Percentiles rank a stretch among this genome's conserved stretches.
These are phyloP conservation scores for Sordariomycetes sp. DNA, from an alignment of 2,329 filamentous ascomycete species.

Conservation along the genomic window DNA sequence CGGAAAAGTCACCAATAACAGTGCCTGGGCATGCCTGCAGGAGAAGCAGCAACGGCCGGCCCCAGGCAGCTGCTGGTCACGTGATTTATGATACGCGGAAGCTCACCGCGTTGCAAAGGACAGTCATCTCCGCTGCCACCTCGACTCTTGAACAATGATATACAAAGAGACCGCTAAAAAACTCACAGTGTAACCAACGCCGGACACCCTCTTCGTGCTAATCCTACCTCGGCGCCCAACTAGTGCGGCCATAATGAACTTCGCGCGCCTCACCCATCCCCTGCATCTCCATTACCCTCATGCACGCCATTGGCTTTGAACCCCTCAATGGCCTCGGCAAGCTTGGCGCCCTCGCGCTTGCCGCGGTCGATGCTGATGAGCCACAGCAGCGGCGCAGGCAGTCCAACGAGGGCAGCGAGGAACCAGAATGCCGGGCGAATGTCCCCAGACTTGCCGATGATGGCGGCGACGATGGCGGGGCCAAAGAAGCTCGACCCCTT, in stretches of 20 bases:
- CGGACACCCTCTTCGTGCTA: not conserved
- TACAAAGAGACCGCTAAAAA: not conserved
- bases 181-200: not conserved
- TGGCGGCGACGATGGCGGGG: slow-evolving; percentile 81
- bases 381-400: slow-evolving; percentile 75
- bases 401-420: slow-evolving; percentile 66
- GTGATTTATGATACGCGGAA: not conserved
- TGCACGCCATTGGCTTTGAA: slow-evolving; percentile 19
- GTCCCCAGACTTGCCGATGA: slow-evolving; percentile 72
- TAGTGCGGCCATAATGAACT: not conserved
- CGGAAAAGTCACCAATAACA: not conserved
- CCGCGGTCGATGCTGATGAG: slow-evolving; percentile 75
- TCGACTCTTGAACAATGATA: not conserved
- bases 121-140: not conserved
- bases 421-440: slow-evolving; percentile 89
- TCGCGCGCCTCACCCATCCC: not conserved
- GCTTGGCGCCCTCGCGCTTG: slow-evolving; percentile 50
- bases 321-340: slow-evolving; percentile 47
- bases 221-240: not conserved
- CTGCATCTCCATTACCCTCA: slow-evolving; percentile 4
- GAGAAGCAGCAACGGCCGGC: not conserved
- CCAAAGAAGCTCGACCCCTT: slow-evolving; percentile 93
- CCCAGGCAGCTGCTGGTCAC: not conserved
- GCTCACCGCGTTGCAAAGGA: too few species aligned
- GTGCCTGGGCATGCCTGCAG: not conserved